phyloP scores from a whole-genome alignment of 257 asterid genomes.

The Nemophila menziesii region DNA sequence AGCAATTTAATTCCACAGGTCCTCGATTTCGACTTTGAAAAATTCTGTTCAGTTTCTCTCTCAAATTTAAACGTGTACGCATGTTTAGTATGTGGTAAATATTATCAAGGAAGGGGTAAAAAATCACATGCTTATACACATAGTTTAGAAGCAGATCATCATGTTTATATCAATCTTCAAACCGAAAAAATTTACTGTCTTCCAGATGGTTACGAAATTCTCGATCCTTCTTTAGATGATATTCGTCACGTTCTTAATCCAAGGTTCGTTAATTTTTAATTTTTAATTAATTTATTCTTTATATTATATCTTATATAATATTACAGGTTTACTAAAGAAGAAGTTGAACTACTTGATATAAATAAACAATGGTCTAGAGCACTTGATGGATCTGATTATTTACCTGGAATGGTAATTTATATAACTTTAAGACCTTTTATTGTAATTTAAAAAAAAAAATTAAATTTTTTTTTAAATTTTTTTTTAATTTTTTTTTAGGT shows the following conservation, averaged over 20 bases:
- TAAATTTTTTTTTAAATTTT: not conserved
- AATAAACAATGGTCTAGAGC: conserved; percentile 95
- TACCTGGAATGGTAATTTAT: conserved; percentile 81
- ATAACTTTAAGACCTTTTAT: not conserved
- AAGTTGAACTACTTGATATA: conserved; percentile 65
- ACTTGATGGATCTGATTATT: conserved; percentile 98
- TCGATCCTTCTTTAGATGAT: conserved; percentile 88
- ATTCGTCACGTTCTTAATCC: conserved; percentile 90
- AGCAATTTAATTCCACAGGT: conserved; percentile 57
- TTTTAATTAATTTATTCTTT: too few species aligned
- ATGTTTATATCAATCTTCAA: conserved; percentile 84
- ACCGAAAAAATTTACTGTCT: conserved; percentile 94
- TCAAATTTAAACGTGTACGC: conserved; percentile 93
- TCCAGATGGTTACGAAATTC: conserved; percentile 96
- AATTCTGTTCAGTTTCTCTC: conserved; percentile 87
- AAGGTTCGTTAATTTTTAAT: conserved; percentile 29
- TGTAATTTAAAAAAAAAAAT: not conserved
- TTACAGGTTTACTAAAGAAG: conserved; percentile 66
- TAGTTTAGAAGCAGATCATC: conserved; percentile 96
- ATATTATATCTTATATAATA: conserved; percentile 1
- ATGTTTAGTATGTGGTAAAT: conserved; percentile 93
- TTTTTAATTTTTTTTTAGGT: conserved; percentile 38
- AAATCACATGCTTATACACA: conserved; percentile 97
- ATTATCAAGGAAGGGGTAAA: conserved; percentile 93
- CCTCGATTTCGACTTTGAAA: conserved; percentile 94